These are phyloP conservation scores for Zygnema circumcarinatum DNA, from an alignment of 139 green algal species.

Conservation along the genomic window DNA sequence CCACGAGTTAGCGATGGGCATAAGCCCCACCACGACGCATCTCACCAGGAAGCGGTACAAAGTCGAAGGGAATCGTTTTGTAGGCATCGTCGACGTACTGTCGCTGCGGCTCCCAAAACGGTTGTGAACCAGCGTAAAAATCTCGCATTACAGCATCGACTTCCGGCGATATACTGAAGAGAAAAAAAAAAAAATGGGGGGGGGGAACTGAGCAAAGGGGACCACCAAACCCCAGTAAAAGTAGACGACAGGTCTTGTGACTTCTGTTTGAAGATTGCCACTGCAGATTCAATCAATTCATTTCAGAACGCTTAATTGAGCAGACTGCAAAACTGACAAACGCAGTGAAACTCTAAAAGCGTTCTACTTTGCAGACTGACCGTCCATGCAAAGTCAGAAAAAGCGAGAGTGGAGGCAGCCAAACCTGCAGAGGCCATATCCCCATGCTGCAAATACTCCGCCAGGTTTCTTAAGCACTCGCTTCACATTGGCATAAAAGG, in stretches of 20 bases:
- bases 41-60: conserved; percentile 23
- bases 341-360: neutral
- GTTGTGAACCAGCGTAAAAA: neutral
- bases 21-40: no score
- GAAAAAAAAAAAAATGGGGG: neutral
- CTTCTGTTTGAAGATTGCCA: no score
- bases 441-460: conserved; percentile 39
- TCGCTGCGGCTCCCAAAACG: conserved; percentile 42
- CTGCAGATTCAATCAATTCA: no score
- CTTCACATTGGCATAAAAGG: conserved; percentile 23
- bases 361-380: neutral
- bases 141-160: conserved; percentile 11
- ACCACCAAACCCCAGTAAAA: neutral
- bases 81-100: conserved; percentile 26
- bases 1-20: no score
- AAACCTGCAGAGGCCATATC: conserved; percentile 12
- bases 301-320: no score
- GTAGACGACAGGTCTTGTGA: neutral
- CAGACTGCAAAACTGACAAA: no score
- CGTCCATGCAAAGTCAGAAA: neutral
- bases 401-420: conserved; percentile 10
- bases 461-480: conserved; percentile 13
- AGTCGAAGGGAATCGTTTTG: conserved; percentile 21
- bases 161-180: neutral
- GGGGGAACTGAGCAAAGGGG: neutral